Conservation (phyloP, 345 rosid genomes). For the Linum usitatissimum region DNA sequence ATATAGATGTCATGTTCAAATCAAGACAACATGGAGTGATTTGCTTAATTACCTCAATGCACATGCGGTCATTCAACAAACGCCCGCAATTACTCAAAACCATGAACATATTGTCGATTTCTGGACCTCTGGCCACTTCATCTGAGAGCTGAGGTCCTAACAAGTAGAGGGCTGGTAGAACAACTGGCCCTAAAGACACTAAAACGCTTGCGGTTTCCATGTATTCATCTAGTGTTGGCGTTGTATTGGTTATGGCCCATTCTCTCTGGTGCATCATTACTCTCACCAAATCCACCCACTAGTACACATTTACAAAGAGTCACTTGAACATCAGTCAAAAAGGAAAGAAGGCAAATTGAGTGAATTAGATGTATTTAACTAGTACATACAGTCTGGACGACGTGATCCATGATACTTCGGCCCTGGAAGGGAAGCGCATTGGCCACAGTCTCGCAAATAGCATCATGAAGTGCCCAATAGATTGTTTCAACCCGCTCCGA, state of each 20-base stretch:
- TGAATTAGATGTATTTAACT: neutral
- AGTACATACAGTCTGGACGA: slow-evolving; percentile 42
- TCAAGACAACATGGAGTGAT: too few species aligned
- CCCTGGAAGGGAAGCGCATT: slow-evolving; percentile 55
- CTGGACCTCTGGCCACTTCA: slow-evolving; percentile 26
- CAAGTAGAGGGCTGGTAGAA: slow-evolving; percentile 63
- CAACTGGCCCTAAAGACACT: slow-evolving; percentile 74
- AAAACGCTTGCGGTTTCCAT: slow-evolving; percentile 58
- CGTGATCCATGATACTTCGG: slow-evolving; percentile 36
- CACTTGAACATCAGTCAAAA: neutral
- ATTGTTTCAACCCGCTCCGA: slow-evolving; percentile 70
- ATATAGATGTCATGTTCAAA: too few species aligned
- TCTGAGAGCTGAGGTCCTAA: slow-evolving; percentile 58
- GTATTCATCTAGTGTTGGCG: slow-evolving; percentile 58
- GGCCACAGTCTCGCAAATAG: slow-evolving; percentile 61
- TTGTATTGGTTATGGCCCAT: slow-evolving; percentile 40
- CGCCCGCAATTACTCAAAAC: slow-evolving; percentile 66
- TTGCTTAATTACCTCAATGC: too few species aligned
- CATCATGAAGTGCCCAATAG: slow-evolving; percentile 50
- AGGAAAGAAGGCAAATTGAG: neutral
- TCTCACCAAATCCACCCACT: slow-evolving; percentile 77
- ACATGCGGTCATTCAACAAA: slow-evolving; percentile 28
- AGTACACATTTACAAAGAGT: slow-evolving; percentile 9
- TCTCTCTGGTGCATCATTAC: slow-evolving; percentile 53
- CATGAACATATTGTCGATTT: slow-evolving; percentile 34